These are phyloP conservation scores for Dactylellina parvicollis DNA, from an alignment of 2,329 filamentous ascomycete species.

Conservation along the genomic window DNA sequence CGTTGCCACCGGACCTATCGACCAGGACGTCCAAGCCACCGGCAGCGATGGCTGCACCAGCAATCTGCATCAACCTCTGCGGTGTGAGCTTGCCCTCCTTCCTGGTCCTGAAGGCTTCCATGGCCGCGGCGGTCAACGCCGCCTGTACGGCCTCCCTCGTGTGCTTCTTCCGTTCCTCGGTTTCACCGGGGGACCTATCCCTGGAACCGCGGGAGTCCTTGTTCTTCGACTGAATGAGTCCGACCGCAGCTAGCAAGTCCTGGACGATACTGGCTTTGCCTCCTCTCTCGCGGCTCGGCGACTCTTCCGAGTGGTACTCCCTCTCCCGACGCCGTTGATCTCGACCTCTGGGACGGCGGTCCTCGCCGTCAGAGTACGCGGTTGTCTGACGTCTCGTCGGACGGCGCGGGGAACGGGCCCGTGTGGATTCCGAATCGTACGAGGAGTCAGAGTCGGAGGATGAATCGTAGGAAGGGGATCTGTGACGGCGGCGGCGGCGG, in stretches of 20 bases:
- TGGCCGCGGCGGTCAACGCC: conserved; percentile 45
- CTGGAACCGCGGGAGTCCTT: conserved; percentile 15
- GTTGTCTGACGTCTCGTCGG: conserved; percentile 44
- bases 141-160: conserved; percentile 42
- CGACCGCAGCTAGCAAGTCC: conserved; percentile 44
- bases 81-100: conserved; percentile 51
- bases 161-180: conserved; percentile 33
- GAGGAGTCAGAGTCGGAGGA: conserved; percentile 20
- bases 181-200: conserved; percentile 5
- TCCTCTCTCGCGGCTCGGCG: conserved; percentile 21
- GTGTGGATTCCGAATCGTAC: conserved; percentile 32
- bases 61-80: conserved; percentile 49
- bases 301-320: conserved; percentile 44
- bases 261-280: conserved; percentile 31
- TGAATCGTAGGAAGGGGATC: conserved; percentile 51
- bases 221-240: conserved; percentile 42
- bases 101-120: conserved; percentile 49
- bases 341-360: conserved; percentile 24
- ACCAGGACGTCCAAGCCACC: conserved; percentile 44
- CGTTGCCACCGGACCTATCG: conserved; percentile 26
- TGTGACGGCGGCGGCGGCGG: conserved; percentile 37
- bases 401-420: conserved; percentile 34
- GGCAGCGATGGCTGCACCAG: conserved; percentile 45
- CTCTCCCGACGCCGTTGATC: conserved; percentile 19
- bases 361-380: conserved; percentile 38